Conservation (phyloP, 805 yeast species). For the Yarrowia hollandica region DNA sequence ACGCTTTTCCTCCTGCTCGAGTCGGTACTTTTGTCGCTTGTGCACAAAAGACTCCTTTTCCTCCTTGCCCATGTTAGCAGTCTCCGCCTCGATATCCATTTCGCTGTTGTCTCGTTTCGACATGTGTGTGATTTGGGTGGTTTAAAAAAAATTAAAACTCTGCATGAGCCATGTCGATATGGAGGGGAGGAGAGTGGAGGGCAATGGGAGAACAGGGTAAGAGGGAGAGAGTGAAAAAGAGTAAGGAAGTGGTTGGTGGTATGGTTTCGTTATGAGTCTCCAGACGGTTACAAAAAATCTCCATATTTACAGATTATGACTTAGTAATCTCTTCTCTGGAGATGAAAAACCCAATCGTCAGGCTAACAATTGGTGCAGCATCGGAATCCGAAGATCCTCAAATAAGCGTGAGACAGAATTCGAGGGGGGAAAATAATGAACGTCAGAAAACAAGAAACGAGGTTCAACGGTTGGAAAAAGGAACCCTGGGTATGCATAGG, state of each 20-base stretch:
- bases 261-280: too few relatives aligned
- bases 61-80: conserved; percentile 17
- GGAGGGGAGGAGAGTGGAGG: background rate
- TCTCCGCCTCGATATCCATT: conserved; percentile 19
- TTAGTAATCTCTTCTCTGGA: background rate
- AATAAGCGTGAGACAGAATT: background rate
- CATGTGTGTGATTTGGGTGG: conserved; percentile 1
- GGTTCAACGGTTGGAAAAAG: background rate
- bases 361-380: too few relatives aligned
- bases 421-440: too few relatives aligned
- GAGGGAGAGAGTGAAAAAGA: background rate
- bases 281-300: too few relatives aligned
- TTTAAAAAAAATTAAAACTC: conserved; percentile 4
- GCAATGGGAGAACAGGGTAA: background rate
- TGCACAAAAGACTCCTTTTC: conserved; percentile 30
- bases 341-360: background rate
- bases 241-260: too few relatives aligned
- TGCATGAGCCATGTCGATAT: background rate
- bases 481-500: too few relatives aligned
- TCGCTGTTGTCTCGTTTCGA: conserved; percentile 26
- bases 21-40: conserved; percentile 43
- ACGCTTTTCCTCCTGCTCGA: conserved; percentile 52
- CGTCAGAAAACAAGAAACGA: too few relatives aligned
- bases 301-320: background rate
- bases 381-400: background rate